Evolutionary conservation across 441 rosid species (phyloP), one percentile per base, ranked within the genome.

Genomic region (Raphanus hybrid): DNA sequence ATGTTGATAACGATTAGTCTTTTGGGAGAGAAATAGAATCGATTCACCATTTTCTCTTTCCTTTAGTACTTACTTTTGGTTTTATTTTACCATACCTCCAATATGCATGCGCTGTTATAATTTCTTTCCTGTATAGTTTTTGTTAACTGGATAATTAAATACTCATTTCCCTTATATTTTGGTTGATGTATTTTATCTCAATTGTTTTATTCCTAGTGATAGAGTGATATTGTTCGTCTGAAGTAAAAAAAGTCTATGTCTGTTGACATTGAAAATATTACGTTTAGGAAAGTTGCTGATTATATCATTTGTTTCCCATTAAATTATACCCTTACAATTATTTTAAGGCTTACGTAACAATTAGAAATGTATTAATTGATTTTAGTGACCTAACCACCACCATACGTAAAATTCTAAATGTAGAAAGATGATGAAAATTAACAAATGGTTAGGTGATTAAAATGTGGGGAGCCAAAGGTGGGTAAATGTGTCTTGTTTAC

Each of bases 401-500:
- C 63, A 37, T 39, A 6, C 45, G 23, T 50, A 48, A 23, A 69
- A 55, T 9, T 23, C 60, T 39, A 1, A 63, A 63, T 26, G 12
- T 14, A 43, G 34, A 18, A 57, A 41, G 29, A 70, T 3, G 27
- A 32, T 57, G 23, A 3, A 45, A 71, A 32, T 43, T 65, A 61
- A 32, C 39, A 57, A 55, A 10, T 64, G 34, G 76, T 71, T 65
- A 32, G 15, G 76, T 71, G 41, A 58, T 18, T 20, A 58, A 59
- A 45, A 71, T 71, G 76, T 65, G 20, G 34, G 34, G 20, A 71
- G 72, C 9, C 52, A 64, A 55, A 67, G 73, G 34, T 59, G 57
- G 23, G 81, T 78, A 59, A 48, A 59, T 73, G 77, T 66, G 76
- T 29, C 50, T 62, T 77, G 39, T 63, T 67, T 3, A 50, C 27